Base-by-base conservation (phyloP, 768 basidiomycete genomes). In the Boletus vermiculosoides region DNA sequence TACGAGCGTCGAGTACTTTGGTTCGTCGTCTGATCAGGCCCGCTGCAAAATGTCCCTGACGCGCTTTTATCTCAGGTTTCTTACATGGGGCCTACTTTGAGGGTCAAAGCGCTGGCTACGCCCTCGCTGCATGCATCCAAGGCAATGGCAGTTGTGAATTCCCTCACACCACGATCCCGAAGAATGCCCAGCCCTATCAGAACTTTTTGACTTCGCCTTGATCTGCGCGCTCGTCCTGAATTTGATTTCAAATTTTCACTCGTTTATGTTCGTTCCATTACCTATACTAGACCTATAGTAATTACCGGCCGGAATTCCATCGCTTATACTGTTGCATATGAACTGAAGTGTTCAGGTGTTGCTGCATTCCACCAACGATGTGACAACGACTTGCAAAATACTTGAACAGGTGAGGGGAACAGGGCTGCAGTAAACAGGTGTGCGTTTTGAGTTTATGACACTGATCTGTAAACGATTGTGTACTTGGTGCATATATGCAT, bases 1-100 rank as follows among this genome's bases (percentile, higher is more conserved):
- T 9, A 85, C 80, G 12, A 85, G 79, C 54, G 67, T 75, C 48
- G 75, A 80, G 58, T 82, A 83, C 71, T 86, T 78, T 59, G 85
- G 85, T 83, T 45, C 39, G 79, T 73, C n/a, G 18, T 47, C n/a
- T 36, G 20, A 59, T n/a, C 31, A 15, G 5, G 3, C 11, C 16
- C 13, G 31, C 8, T 45, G 15, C 46, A 45, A 12, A 23, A 15
- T 31, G 16, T 47, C 13, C 4, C 22, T 55, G 20, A 69, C 5
- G 18, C 3, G 22, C 11, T 10, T 6, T 39, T 12, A 7, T 15
- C 10, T 16, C 49, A 84, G 83, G 82, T 18, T 83, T 79, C 65
- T 67, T 84, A 22, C 82, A 85, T 51, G 84, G 81, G 0, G 84
- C 84, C 2, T 85, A 84, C 65, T 77, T 76, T 6, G 83, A 85